Evolutionary conservation across 1,284 basidiomycete species (phyloP).

Genomic region (Cutaneotrichosporon spelunceum): DNA sequence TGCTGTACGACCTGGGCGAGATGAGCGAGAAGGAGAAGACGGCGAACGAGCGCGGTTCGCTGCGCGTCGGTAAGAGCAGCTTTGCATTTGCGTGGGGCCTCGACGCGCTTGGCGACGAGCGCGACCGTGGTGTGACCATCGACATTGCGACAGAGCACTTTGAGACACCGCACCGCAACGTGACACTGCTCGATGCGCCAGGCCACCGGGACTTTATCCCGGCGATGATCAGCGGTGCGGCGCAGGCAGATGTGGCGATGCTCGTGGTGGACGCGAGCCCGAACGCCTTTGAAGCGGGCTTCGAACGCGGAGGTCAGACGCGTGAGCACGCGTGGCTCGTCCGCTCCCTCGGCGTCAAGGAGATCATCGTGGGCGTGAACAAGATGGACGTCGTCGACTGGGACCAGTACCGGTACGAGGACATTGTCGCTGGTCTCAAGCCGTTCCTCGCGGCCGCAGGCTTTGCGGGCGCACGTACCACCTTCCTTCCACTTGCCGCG

Average conservation of each 20-base stretch:
- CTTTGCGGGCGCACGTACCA: slow-evolving; percentile 72
- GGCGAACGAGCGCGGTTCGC: slow-evolving; percentile 86
- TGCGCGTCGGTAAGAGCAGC: slow-evolving; percentile 84
- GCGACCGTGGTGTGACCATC: slow-evolving; percentile 94
- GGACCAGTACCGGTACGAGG: slow-evolving; percentile 75
- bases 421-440: slow-evolving; percentile 70
- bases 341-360: slow-evolving; percentile 87
- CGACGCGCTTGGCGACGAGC: slow-evolving; percentile 88
- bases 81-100: slow-evolving; percentile 98
- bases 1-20: slow-evolving; percentile 86
- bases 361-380: slow-evolving; percentile 89
- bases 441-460: slow-evolving; percentile 85
- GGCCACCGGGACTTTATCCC: slow-evolving; percentile 98
- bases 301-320: slow-evolving; percentile 92
- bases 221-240: slow-evolving; percentile 98
- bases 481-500: slow-evolving; percentile 85
- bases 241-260: slow-evolving; percentile 92
- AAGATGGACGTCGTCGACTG: slow-evolving; percentile 90
- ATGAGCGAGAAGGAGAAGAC: slow-evolving; percentile 79
- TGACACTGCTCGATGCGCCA: slow-evolving; percentile 92
- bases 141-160: slow-evolving; percentile 88
- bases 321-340: slow-evolving; percentile 91
- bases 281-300: slow-evolving; percentile 95
- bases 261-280: slow-evolving; percentile 88
- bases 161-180: slow-evolving; percentile 68